Evolutionary conservation across 2,329 filamentous ascomycete species (phyloP), one percentile per base, ranked within the genome.

Genomic region (Phaeosphaeriaceae sp.): DNA sequence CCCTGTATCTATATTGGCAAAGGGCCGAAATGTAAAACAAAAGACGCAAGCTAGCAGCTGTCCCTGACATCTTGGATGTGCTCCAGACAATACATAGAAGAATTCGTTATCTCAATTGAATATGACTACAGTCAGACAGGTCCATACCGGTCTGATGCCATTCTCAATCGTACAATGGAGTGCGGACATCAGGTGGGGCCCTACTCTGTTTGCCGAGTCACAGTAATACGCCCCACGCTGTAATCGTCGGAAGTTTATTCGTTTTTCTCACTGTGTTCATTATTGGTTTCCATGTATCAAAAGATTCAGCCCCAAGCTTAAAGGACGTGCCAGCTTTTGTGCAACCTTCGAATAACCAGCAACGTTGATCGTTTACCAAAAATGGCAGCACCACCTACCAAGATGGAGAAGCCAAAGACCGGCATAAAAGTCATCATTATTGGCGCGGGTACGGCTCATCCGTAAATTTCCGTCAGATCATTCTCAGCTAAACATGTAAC

Each of bases 351-450:
- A 34, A 59, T 57, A 42, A 60, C 43, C 35, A 54, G 63, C 37
- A 42, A 63, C 57, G 38, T 50, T 3, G 36, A 41, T 6, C 53
- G 52, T 36, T 43, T 58, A n/a, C 42, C 46, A n/a, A 61, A 50
- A 2, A 69, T 70, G 67, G 49, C 58, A 9, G 47, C 50, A n/a
- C 20, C 50, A 36, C 40, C 56, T 17, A 46, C 39, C 1, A 53
- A 61, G 40, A 51, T 46, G 23, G 20, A 50, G 6, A 64, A 58
- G 44, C 58, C 64, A 36, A 50, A 60, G 52, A 81, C 80, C 1
- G 80, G 79, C 12, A 79, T 83, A 61, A 81, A 80, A 44, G 79
- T 83, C 3, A 73, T 83, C 23, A 74, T 84, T 26, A 80, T 75
- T 68, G 63, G 78, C 17, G 68, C 68, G 52, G 68, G 76, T 78